Evolutionary conservation across 2,329 filamentous ascomycete species (phyloP).

Genomic region (Pseudonectria buxi): DNA sequence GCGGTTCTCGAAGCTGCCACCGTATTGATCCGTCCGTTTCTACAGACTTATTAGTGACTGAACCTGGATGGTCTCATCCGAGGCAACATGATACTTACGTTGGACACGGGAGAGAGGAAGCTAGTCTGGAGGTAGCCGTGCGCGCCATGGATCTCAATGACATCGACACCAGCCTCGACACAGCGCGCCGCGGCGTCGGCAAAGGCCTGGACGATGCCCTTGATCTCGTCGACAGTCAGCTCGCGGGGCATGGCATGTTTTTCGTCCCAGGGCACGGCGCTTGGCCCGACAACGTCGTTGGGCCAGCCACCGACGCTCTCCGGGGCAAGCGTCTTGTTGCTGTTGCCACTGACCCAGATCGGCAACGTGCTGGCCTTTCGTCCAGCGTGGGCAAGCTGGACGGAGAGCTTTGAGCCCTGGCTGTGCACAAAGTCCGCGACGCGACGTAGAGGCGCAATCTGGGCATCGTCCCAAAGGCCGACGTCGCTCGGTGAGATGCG

Average conservation of each 20-base stretch:
- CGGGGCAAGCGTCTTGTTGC: conserved; percentile 46
- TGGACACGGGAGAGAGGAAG: conserved; percentile 55
- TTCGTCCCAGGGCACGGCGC: conserved; percentile 52
- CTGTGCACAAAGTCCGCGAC: conserved; percentile 74
- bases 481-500: conserved; percentile 75
- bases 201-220: conserved; percentile 56
- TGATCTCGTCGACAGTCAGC: conserved; percentile 63
- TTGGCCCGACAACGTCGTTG: conserved; percentile 45
- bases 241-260: conserved; percentile 56
- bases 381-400: conserved; percentile 79
- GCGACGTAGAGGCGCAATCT: conserved; percentile 64
- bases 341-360: conserved; percentile 52
- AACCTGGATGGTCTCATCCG: neutral
- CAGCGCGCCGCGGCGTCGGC: conserved; percentile 52
- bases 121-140: conserved; percentile 62
- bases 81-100: conserved; percentile 30
- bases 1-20: conserved; percentile 59
- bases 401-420: conserved; percentile 68
- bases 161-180: conserved; percentile 65
- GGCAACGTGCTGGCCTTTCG: conserved; percentile 56
- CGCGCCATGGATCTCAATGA: conserved; percentile 61
- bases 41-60: conserved; percentile 14
- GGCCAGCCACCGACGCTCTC: conserved; percentile 51
- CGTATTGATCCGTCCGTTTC: conserved; percentile 57
- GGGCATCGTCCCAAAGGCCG: conserved; percentile 79